Conservation (phyloP, 2,329 filamentous ascomycete species). For the Phoma sp. region DNA sequence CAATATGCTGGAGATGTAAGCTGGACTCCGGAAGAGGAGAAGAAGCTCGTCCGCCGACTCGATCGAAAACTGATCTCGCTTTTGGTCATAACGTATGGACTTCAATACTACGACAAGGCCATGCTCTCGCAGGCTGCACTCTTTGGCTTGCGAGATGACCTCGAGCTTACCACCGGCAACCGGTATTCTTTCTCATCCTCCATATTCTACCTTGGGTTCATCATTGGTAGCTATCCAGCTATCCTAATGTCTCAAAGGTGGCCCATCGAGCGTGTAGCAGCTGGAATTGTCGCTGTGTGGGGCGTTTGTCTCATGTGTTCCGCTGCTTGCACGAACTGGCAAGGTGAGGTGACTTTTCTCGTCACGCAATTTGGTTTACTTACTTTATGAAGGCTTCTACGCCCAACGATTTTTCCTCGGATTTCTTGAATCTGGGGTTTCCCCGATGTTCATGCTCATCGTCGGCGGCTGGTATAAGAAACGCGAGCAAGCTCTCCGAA, state of each 20-base stretch:
- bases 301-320: constrained; percentile 49
- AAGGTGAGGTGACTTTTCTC: constrained; percentile 13
- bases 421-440: constrained; percentile 61
- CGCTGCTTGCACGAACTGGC: constrained; percentile 54
- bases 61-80: constrained; percentile 33
- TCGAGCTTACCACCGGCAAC: constrained; percentile 46
- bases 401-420: constrained; percentile 60
- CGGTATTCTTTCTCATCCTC: constrained; percentile 53
- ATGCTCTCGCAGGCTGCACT: constrained; percentile 59
- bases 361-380: background rate
- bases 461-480: constrained; percentile 57
- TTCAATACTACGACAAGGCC: constrained; percentile 48
- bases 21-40: constrained; percentile 54
- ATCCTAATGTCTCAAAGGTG: constrained; percentile 54
- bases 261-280: constrained; percentile 56
- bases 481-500: constrained; percentile 65
- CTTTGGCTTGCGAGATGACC: constrained; percentile 39
- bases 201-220: constrained; percentile 57
- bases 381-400: constrained; percentile 47
- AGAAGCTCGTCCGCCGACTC: constrained; percentile 30
- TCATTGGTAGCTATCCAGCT: constrained; percentile 56
- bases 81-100: constrained; percentile 34
- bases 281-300: constrained; percentile 51
- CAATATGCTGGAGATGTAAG: constrained; percentile 50
- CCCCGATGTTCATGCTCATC: constrained; percentile 56